These are phyloP conservation scores for Dillenia turbinata DNA, from an alignment of 164 flowering plant genomes.

Conservation along the genomic window DNA sequence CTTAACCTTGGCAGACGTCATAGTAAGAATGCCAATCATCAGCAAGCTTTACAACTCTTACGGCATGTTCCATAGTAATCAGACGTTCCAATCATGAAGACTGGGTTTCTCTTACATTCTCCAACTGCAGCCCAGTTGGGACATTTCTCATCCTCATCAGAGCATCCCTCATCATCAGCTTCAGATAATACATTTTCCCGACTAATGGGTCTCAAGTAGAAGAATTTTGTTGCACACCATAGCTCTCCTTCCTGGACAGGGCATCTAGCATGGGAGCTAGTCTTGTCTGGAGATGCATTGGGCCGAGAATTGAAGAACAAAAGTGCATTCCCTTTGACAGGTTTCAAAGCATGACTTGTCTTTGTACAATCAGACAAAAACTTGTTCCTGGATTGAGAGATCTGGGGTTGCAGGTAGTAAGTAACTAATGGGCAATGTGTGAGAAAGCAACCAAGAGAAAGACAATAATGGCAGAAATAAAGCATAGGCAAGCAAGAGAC, in stretches of 20 bases:
- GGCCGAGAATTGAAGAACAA: slow-evolving; percentile 61
- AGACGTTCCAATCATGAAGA: slow-evolving; percentile 77
- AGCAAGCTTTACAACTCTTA: slow-evolving; percentile 79
- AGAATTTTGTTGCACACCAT: slow-evolving; percentile 74
- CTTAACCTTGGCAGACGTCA: too few species aligned
- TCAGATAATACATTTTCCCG: slow-evolving; percentile 3
- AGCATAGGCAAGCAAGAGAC: too few species aligned
- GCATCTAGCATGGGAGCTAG: slow-evolving; percentile 64
- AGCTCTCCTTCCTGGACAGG: slow-evolving; percentile 73
- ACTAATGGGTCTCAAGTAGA: slow-evolving; percentile 28
- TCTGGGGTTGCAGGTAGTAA: slow-evolving; percentile 15
- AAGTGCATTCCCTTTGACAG: slow-evolving; percentile 72
- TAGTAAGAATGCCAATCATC: slow-evolving; percentile 4
- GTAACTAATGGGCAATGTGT: background rate
- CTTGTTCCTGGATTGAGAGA: slow-evolving; percentile 22
- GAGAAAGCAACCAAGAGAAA: too few species aligned
- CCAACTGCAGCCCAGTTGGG: slow-evolving; percentile 74
- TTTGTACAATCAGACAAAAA: slow-evolving; percentile 52
- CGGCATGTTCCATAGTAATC: slow-evolving; percentile 83
- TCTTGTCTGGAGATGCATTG: slow-evolving; percentile 52
- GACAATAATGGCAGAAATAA: too few species aligned
- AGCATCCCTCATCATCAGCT: slow-evolving; percentile 50
- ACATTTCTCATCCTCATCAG: slow-evolving; percentile 75
- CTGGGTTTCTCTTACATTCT: slow-evolving; percentile 76
- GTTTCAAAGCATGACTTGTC: slow-evolving; percentile 35